A percentile compares a stretch with the other conserved stretches of the same genome.
phyloP scores from a whole-genome alignment of 164 flowering plant species.

The Macadamia integrifolia region DNA sequence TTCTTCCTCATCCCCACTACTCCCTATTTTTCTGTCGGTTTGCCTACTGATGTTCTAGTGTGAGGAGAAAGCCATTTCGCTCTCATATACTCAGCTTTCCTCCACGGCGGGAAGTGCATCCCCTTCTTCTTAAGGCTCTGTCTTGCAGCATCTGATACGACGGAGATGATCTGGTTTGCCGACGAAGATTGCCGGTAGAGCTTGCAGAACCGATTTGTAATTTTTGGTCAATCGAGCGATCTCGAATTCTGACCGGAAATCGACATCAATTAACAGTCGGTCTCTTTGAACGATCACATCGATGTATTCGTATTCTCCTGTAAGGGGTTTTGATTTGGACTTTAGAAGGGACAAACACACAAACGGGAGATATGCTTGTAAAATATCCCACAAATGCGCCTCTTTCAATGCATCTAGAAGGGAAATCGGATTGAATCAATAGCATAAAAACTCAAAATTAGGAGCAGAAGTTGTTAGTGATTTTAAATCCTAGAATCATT shows the following conservation, averaged over 20 bases:
- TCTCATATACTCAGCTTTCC: too few species aligned
- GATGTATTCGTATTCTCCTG: constrained; percentile 54
- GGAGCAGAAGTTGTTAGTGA: too few species aligned
- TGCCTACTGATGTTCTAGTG: neutral
- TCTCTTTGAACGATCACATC: too few species aligned
- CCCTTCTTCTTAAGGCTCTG: constrained; percentile 63
- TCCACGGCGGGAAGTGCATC: constrained; percentile 21
- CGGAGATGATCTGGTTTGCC: constrained; percentile 56
- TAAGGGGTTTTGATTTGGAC: too few species aligned
- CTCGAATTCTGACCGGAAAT: too few species aligned
- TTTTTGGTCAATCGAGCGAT: constrained; percentile 1
- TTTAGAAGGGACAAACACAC: neutral
- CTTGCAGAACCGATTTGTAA: constrained; percentile 47
- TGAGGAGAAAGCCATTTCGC: too few species aligned
- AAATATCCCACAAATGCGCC: neutral
- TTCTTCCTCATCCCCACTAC: too few species aligned
- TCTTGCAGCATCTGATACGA: constrained; percentile 53
- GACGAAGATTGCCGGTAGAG: constrained; percentile 47
- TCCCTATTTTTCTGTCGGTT: neutral
- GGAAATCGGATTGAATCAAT: neutral
- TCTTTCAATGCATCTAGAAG: neutral
- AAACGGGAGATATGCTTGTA: too few species aligned
- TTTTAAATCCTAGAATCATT: too few species aligned
- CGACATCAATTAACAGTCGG: too few species aligned
- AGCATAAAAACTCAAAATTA: too few species aligned